Base-by-base conservation (phyloP, 2,329 filamentous ascomycete species). In the Fusarium coicis region DNA sequence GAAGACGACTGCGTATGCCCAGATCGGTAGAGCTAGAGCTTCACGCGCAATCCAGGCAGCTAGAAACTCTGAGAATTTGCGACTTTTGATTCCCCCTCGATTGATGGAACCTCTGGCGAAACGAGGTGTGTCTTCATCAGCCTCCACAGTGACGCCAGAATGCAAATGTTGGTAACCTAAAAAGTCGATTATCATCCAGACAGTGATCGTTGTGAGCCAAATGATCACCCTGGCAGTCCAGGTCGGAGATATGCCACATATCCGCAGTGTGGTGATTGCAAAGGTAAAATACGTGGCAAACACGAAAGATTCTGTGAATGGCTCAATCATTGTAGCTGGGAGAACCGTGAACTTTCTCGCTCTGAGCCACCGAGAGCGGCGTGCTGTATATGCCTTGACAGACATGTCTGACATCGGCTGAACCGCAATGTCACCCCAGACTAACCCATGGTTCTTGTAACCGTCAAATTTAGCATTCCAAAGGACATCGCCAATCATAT, bases 271-370 rank as follows among this genome's bases (percentile, higher is more conserved):
- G 93, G 93, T 97, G 7, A 94, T 78, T 0, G 92, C 94, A 81
- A 93, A 97, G 4, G 94, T 89, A 47, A 95, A 90, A 78, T 97
- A 95, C 1, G 91, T 83, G 28, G 92, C 94, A 82, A 95, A 98
- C 1, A 98, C 80, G 39, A 99, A 88, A 34, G 92, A 93, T 81
- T 99, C 96, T 2, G 97, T 95, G 5, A 95, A 95, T 0, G 96
- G 96, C 80, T 99, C 96, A 6, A 98, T 93, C 3, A 98, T 85
- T 0, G 97, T 98, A 0, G 96, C 97, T 0, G 93, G 86, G 4
- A 94, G 88, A 19, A 99, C 96, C 0, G 96, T 98, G 85, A 94
- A 98, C 81, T 99, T 99, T 50, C 96, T 88, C 3, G 97, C 97
- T 10, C 96, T 90, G 30, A 98, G 85, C 96, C 96, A 99, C 57